Base-by-base conservation (phyloP, 257 asterid genomes). In the Primulina tabacum region DNA sequence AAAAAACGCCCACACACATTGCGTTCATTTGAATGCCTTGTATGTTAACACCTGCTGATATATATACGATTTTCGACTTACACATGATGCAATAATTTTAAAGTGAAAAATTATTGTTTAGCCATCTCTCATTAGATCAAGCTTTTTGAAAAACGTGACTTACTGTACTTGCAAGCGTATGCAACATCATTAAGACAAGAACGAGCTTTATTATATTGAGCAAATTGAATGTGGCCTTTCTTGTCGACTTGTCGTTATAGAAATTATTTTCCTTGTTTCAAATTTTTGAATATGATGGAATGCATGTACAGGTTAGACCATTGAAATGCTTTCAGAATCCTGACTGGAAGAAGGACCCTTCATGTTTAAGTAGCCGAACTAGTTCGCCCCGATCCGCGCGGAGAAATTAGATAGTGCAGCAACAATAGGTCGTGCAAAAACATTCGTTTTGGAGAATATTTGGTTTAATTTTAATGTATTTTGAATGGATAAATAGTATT, bases 321-420 rank as follows among this genome's bases (percentile, higher is more conserved):
- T 69, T 91, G 82, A 83, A 82, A 76, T 91, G 96, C 82, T 91
- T 91, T 68, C 90, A 84, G 50, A 83, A 71, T 72, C 59, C 81
- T 33, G 96, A 85, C 38, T 82, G 89, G 96, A 77, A 69, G 83
- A 84, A 75, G 78, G 87, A 84, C 21, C 61, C 70, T 40, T 77
- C 93, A 14, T 77, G 80, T 72, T 58, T 68, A 20, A 65, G 87
- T 40, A 75, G 88, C 68, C 66, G 80, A 38, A 69, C 75, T 6
- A 55, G 81, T 28, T 86, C 93, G 26, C 71, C 83, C 55, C 80
- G 84, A 24, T 80, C 88, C 4, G 17, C 63, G 68, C 62, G 86
- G 55, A 70, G 85, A 67, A 60, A 73, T 65, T 80, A 80, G 71
- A 62, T 18, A 50, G 8, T 5, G 21, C 57, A 12, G 55, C 18